These are phyloP conservation scores for Zalaria obscura DNA, from an alignment of 2,329 filamentous ascomycete species.

Conservation along the genomic window DNA sequence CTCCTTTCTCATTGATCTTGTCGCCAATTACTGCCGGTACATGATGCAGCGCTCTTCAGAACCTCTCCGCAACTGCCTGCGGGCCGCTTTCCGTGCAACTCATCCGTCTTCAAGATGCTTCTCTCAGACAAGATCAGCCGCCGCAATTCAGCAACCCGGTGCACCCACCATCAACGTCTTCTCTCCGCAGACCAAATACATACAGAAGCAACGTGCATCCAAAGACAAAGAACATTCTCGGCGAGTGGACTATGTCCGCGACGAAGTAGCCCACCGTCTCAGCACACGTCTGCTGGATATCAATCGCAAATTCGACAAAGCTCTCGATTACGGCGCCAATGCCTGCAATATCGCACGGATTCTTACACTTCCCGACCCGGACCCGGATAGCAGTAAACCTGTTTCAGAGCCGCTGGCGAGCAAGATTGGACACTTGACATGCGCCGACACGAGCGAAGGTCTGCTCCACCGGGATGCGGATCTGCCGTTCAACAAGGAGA, in stretches of 20 bases:
- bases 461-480: slow-evolving; percentile 70
- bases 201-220: slow-evolving; percentile 82
- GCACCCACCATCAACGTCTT: slow-evolving; percentile 79
- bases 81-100: no score
- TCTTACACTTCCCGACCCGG: slow-evolving; percentile 47
- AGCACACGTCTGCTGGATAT: slow-evolving; percentile 85
- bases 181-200: slow-evolving; percentile 72
- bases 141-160: slow-evolving; percentile 61
- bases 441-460: slow-evolving; percentile 64
- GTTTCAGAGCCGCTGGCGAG: slow-evolving; percentile 52
- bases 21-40: no score
- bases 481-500: slow-evolving; percentile 57
- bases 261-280: slow-evolving; percentile 74
- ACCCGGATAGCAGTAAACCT: slow-evolving; percentile 49
- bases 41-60: no score
- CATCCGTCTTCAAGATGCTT: no score
- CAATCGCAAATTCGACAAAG: slow-evolving; percentile 70
- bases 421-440: slow-evolving; percentile 60
- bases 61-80: no score
- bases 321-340: slow-evolving; percentile 88
- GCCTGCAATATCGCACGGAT: slow-evolving; percentile 86
- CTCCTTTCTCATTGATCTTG: no score
- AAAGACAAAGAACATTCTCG: slow-evolving; percentile 55
- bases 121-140: no score
- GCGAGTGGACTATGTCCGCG: slow-evolving; percentile 80